These are phyloP conservation scores for Lentinus brumalis DNA, from an alignment of 768 basidiomycete species.

Conservation along the genomic window DNA sequence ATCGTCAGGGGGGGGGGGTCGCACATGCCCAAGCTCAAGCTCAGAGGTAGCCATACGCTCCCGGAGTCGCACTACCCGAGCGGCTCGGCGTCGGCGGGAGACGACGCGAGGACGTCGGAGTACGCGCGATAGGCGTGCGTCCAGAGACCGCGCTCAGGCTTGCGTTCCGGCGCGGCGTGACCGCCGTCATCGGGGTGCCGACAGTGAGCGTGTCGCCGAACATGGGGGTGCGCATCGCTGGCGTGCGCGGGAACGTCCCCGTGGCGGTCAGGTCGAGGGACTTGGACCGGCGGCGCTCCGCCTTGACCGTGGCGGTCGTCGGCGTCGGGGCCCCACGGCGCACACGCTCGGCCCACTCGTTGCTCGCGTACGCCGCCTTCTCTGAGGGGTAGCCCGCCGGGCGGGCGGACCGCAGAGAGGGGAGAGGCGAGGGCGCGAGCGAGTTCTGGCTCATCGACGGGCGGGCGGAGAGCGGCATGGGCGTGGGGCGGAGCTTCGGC, in stretches of 20 bases:
- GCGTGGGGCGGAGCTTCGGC: constrained; percentile 15
- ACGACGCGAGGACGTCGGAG: not conserved
- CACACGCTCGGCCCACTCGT: constrained; percentile 25
- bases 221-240: constrained; percentile 15
- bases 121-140: constrained; percentile 1
- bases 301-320: constrained; percentile 13
- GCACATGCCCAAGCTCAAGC: not conserved
- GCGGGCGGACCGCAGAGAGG: constrained; percentile 13
- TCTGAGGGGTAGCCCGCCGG: constrained; percentile 13
- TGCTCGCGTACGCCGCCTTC: constrained; percentile 15
- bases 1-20: not conserved
- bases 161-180: constrained; percentile 11
- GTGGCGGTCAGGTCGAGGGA: constrained; percentile 26
- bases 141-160: constrained; percentile 11
- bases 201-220: constrained; percentile 10
- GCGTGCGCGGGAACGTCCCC: constrained; percentile 15
- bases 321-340: constrained; percentile 17
- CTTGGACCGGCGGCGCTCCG: constrained; percentile 23
- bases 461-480: constrained; percentile 20
- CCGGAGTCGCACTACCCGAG: constrained; percentile 6
- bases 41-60: constrained; percentile 8
- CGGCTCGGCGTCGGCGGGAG: constrained; percentile 4
- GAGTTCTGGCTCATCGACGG: constrained; percentile 14
- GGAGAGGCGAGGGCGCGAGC: constrained; percentile 14
- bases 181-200: not conserved